Conservation (phyloP, 371 early-diverging fungal genomes). For the Mucor irregularis region DNA sequence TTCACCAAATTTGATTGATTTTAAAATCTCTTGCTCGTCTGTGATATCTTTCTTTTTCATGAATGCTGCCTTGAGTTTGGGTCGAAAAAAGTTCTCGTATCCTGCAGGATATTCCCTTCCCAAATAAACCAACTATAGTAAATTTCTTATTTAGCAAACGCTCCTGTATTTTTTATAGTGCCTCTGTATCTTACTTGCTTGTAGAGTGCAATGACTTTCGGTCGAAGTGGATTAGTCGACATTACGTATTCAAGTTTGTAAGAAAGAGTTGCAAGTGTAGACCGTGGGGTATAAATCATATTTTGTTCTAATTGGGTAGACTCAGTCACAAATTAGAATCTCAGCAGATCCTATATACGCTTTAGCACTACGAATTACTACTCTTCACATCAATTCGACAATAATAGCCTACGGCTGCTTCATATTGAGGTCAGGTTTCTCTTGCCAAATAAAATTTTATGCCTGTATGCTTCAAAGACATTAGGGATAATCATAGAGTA, state of each 20-base stretch:
- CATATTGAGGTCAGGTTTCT: too few species aligned
- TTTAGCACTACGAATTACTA: too few species aligned
- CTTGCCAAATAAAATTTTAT: too few species aligned
- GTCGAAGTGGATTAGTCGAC: constrained; percentile 30
- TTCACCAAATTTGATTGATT: constrained; percentile 63
- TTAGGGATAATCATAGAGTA: too few species aligned
- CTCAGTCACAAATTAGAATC: too few species aligned
- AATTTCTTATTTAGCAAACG: not conserved
- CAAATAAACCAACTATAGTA: constrained; percentile 53
- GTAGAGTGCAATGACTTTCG: constrained; percentile 53
- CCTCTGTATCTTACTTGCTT: constrained; percentile 40
- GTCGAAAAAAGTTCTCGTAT: constrained; percentile 55
- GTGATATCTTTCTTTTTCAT: constrained; percentile 60
- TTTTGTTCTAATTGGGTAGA: too few species aligned
- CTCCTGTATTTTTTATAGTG: constrained; percentile 7
- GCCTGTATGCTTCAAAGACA: too few species aligned
- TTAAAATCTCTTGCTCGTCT: constrained; percentile 58
- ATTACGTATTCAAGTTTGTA: not conserved
- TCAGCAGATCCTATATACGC: too few species aligned
- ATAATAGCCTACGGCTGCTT: too few species aligned
- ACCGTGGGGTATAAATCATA: not conserved
- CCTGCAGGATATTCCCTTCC: constrained; percentile 67
- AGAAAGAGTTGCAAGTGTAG: not conserved
- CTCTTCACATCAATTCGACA: too few species aligned
- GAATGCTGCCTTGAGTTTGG: constrained; percentile 64